Evolutionary conservation across 768 basidiomycete species (phyloP).

Genomic region (Hygrocybe coccinea): DNA sequence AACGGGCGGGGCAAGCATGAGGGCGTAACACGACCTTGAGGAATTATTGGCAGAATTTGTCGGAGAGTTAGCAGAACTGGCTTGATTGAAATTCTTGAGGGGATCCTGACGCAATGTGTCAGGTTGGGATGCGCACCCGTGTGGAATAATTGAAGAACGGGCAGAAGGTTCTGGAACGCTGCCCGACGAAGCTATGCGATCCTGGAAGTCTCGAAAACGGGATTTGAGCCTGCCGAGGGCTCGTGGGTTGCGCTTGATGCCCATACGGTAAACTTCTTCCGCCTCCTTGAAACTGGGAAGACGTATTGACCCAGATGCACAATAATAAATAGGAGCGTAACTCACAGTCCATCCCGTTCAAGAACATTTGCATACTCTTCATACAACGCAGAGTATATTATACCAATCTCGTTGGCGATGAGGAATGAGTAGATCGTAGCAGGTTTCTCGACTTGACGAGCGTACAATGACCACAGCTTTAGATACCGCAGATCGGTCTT

Average conservation of each 20-base stretch:
- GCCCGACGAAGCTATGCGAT: constrained; percentile 43
- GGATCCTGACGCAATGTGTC: constrained; percentile 24
- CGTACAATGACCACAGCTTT: constrained; percentile 87
- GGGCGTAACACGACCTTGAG: constrained; percentile 55
- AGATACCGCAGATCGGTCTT: constrained; percentile 86
- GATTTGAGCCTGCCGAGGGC: constrained; percentile 82
- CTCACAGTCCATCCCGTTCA: constrained; percentile 74
- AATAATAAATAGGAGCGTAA: constrained; percentile 14
- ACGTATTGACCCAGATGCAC: constrained; percentile 3
- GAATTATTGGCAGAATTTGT: constrained; percentile 26
- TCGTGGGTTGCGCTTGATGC: constrained; percentile 74
- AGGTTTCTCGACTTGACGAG: constrained; percentile 69
- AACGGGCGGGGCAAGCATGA: constrained; percentile 65
- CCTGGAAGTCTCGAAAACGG: constrained; percentile 75
- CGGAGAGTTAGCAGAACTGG: constrained; percentile 15
- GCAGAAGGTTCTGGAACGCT: constrained; percentile 12
- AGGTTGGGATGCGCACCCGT: constrained; percentile 8
- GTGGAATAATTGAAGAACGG: constrained; percentile 3
- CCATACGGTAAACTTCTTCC: constrained; percentile 73
- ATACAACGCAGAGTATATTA: constrained; percentile 73
- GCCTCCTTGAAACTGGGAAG: constrained; percentile 63
- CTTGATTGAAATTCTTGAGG: constrained; percentile 22
- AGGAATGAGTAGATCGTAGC: constrained; percentile 72
- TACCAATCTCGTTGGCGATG: constrained; percentile 69
- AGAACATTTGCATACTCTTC: constrained; percentile 85